Base-by-base conservation (phyloP, 2,329 filamentous ascomycete genomes). In the Pseudogymnoascus sp. region DNA sequence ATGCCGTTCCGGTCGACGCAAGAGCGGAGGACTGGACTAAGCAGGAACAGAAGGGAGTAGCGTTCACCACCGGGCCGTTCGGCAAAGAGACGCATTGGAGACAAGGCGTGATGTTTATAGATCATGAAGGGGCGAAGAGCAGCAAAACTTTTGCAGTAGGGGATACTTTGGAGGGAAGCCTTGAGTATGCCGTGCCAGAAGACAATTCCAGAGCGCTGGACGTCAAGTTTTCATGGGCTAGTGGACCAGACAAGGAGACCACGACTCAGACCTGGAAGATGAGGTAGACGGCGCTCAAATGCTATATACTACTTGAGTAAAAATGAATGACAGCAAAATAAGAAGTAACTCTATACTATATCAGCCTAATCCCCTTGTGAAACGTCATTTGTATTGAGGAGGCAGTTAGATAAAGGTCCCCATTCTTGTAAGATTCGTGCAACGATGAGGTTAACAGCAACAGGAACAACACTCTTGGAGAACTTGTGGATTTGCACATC, bases 81-180 rank as follows among this genome's bases (percentile, higher is more conserved):
- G 86, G 85, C 16, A 86, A 84, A 62, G 83, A 88, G 66, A 97
- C 93, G 6, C 93, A 97, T 76, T 97, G 93, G 93, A 89, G 89
- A 75, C 92, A 96, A 73, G 90, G 88, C 1, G 78, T 96, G 23
- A 79, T 93, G 65, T 77, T 96, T 61, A 82, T 89, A 65, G 86
- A 91, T 37, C 71, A 73, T 59, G 69, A 66, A 4, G 80, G 83
- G 42, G 78, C 84, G 62, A 72, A 78, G 11, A 70, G 78, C 28
- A 71, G 74, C 40, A 73, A 77, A 40, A 69, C 83, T 66, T 82
- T 82, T 68, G 79, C 80, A 59, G 36, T 14, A 2, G 84, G 81
- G 2, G 78, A 84, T 59, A 80, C 79, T 64, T 75, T 96, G 23
- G 79, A 78, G 56, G 92, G 91, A 8, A 81, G 84, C 40, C 80